Base-by-base conservation (phyloP, 441 rosid genomes). In the Pelargonium australe region DNA sequence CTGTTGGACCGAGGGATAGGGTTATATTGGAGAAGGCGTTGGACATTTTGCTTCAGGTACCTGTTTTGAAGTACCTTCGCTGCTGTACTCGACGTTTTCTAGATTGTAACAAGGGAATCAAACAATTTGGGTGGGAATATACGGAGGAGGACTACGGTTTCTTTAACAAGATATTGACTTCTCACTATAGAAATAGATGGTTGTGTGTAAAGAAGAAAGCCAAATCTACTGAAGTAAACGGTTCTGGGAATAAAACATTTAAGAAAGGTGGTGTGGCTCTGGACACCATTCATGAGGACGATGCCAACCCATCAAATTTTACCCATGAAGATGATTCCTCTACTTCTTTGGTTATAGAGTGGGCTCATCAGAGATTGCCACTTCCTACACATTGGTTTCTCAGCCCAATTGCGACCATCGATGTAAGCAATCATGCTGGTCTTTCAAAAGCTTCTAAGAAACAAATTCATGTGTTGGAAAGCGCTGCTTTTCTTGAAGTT, bases 331-430 rank as follows among this genome's bases (percentile, higher is more conserved):
- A 72, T 75, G 58, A 45, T 68, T 28, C 63, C 66, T 61, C 68
- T 71, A 72, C 68, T 76, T 80, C 81, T 65, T 75, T 79, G 74
- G 53, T 75, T 63, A 67, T 76, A 68, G 95, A 94, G 80, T 91
- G 96, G 96, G 89, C 92, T 67, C 82, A 81, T 74, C 97, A 91
- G 89, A 86, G 90, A 81, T 62, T 89, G 82, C 94, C 96, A 7
- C 87, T 94, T 76, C 96, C 97, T 65, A 69, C 77, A 73, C 96
- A 91, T 72, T 94, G 99, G 97, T 88, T 91, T 80, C 91, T 94
- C 73, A 94, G 96, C 80, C 83, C 99, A 76, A 79, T 93, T 64
- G 65, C 90, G 77, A 83, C 85, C 68, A 76, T 80, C 65, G 76
- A 71, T 44, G 66, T 71, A 53, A 71, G 79, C 68, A 75, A 82